A percentile compares a stretch with the other conserved stretches of the same genome.
These are phyloP conservation scores for Cutaneotrichosporon sp. DNA, from an alignment of 1,284 basidiomycete genomes.

Conservation along the genomic window DNA sequence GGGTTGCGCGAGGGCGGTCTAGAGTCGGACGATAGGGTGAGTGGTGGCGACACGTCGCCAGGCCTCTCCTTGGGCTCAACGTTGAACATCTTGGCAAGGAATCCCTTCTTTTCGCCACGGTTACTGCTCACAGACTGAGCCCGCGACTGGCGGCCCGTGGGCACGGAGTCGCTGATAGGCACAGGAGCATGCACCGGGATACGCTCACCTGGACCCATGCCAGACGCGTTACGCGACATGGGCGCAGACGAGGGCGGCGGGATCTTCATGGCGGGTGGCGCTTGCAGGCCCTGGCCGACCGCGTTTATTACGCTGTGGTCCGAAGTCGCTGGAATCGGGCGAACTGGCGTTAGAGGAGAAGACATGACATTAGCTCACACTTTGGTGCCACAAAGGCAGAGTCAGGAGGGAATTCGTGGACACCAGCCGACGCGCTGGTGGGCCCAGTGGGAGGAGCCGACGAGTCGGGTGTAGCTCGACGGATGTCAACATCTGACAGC, in stretches of 20 bases:
- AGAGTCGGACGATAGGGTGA: slow-evolving; percentile 38
- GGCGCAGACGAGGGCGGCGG: slow-evolving; percentile 39
- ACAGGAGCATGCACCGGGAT: slow-evolving; percentile 9
- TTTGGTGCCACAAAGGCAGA: slow-evolving; percentile 43
- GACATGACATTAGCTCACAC: slow-evolving; percentile 25
- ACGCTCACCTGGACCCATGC: slow-evolving; percentile 22
- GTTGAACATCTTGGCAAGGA: slow-evolving; percentile 53
- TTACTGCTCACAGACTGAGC: slow-evolving; percentile 28
- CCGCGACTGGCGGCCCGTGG: slow-evolving; percentile 15
- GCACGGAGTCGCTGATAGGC: slow-evolving; percentile 12
- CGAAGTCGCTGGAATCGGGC: slow-evolving; percentile 38
- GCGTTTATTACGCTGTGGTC: slow-evolving; percentile 27
- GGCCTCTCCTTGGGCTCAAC: slow-evolving; percentile 38
- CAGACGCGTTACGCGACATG: slow-evolving; percentile 44
- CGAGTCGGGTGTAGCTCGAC: slow-evolving; percentile 17
- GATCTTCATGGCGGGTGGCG: slow-evolving; percentile 35
- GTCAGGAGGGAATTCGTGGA: slow-evolving; percentile 24
- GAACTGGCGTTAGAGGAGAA: slow-evolving; percentile 32
- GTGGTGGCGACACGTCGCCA: slow-evolving; percentile 38
- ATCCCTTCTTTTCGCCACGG: slow-evolving; percentile 49
- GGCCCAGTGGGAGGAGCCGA: slow-evolving; percentile 15
- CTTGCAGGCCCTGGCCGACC: slow-evolving; percentile 6
- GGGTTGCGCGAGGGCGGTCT: slow-evolving; percentile 39
- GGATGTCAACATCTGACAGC: slow-evolving; percentile 10
- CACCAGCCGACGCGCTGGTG: slow-evolving; percentile 7